Conservation (phyloP, 805 yeast genomes). For the Clavispora vitiphila region DNA sequence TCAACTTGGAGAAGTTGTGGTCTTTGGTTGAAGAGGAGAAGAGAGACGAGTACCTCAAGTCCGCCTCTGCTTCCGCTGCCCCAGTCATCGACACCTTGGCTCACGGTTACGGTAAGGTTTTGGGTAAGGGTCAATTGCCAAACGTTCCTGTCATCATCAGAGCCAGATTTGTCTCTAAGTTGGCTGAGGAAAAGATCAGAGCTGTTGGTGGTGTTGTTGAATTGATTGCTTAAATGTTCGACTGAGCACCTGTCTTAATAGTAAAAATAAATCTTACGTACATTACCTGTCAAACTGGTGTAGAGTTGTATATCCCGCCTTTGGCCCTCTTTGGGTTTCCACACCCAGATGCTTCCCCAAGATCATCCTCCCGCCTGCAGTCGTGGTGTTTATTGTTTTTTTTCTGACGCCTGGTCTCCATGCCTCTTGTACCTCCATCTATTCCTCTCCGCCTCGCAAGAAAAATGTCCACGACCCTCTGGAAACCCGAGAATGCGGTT, state of each 20-base stretch:
- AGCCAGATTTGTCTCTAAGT: conserved; percentile 98
- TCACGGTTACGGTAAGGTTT: conserved; percentile 99
- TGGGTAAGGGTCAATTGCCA: conserved; percentile 99
- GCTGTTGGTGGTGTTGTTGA: conserved; percentile 99
- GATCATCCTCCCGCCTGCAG: no score
- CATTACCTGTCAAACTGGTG: neutral
- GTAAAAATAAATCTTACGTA: conserved; percentile 12
- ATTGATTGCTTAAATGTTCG: conserved; percentile 78
- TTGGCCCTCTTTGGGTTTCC: no score
- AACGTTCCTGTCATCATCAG: conserved; percentile 97
- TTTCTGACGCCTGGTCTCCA: neutral
- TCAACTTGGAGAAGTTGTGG: conserved; percentile 99
- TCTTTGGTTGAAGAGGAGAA: conserved; percentile 88
- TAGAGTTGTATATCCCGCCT: no score
- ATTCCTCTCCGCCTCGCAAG: neutral
- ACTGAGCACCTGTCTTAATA: conserved; percentile 15
- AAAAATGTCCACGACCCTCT: conserved; percentile 19
- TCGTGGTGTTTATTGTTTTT: neutral
- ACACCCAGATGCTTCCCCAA: no score
- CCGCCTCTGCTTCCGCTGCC: conserved; percentile 84
- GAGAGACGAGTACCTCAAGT: conserved; percentile 88
- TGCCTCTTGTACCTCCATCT: neutral
- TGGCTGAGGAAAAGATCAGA: conserved; percentile 99
- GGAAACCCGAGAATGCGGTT: conserved; percentile 54
- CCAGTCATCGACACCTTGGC: conserved; percentile 99